Conservation (phyloP, 2,329 filamentous ascomycete species). For the Aspergillus terreus region DNA sequence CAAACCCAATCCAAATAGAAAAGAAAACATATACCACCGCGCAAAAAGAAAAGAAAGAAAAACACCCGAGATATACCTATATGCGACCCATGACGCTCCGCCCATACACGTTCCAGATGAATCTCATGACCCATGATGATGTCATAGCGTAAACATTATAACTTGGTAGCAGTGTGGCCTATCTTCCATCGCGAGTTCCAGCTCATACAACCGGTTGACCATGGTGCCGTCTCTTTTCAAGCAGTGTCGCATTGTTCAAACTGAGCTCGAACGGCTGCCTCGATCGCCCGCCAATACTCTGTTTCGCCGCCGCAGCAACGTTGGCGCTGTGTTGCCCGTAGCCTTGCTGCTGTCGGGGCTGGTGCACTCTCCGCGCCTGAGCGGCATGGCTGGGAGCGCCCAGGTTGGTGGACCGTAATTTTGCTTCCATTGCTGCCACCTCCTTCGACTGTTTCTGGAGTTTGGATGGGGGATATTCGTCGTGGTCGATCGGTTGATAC, state of each 20-base stretch:
- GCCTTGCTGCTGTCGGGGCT: slow-evolving; percentile 55
- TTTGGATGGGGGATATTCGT: slow-evolving; percentile 53
- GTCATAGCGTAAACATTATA: slow-evolving; percentile 4
- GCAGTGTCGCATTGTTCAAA: slow-evolving; percentile 81
- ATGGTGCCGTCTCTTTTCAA: slow-evolving; percentile 60
- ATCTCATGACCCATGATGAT: slow-evolving; percentile 5
- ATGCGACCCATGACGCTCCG: slow-evolving; percentile 4
- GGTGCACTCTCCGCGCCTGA: slow-evolving; percentile 56
- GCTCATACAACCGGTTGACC: slow-evolving; percentile 26
- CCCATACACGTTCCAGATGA: slow-evolving; percentile 6
- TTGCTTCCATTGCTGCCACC: slow-evolving; percentile 76
- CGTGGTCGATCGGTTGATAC: slow-evolving; percentile 12
- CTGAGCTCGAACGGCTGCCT: slow-evolving; percentile 89
- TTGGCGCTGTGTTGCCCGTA: slow-evolving; percentile 87
- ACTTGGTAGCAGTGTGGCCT: not conserved
- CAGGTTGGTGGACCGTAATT: slow-evolving; percentile 79
- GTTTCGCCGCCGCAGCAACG: slow-evolving; percentile 77
- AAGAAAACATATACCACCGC: slow-evolving; percentile 1
- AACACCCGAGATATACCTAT: slow-evolving; percentile 6
- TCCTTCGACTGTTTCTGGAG: slow-evolving; percentile 61
- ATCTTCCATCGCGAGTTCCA: not conserved
- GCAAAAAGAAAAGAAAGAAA: slow-evolving; percentile 1
- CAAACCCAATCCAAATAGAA: slow-evolving; percentile 14
- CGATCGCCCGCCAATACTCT: slow-evolving; percentile 69
- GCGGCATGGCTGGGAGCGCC: slow-evolving; percentile 58